Base-by-base conservation (phyloP, 2,329 filamentous ascomycete species). In the Chrysoporthe deuterocubensis region DNA sequence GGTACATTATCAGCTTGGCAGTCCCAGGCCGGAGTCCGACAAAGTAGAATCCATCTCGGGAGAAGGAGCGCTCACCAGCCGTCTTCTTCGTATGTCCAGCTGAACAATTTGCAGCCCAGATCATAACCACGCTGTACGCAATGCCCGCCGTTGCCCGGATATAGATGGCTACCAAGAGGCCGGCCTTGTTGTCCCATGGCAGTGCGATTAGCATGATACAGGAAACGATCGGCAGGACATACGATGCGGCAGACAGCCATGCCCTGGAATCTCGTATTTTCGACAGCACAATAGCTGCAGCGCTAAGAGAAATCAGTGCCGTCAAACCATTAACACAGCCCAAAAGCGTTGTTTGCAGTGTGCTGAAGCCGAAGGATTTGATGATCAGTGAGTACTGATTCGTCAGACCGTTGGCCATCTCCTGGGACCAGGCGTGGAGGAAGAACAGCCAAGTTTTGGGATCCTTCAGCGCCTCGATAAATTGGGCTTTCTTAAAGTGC, bases 331-430 rank as follows among this genome's bases (percentile, higher is more conserved):
- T 70, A 13, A 70, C 62, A 26, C 69, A 70, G 18, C 69, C 69
- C 6, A 73, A 72, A 34, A 75, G 72, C 0, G 78, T 79, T 11
- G 78, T 78, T 46, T 79, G 76, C 57, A 76, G 73, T 52, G 71
- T 78, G 14, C 70, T 77, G 68, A 82, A 83, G 3, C 80, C 81
- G 62, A 82, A 82, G 0, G 78, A 80, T 37, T 81, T 81, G 70
- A 82, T 80, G 57, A 82, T 80, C 0, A 83, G 73, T 0, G 79
- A 80, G 72, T 79, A 79, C 66, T 81, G 79, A 59, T 81, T 81
- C 2, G 80, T 79, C 16, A 77, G 66, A 7, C 78, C 78, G 56
- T 79, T 79, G 18, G 77, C 76, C 64, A 81, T 76, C 71, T 81
- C 79, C 54, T 81, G 65, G 8, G 67, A 69, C 65, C 67, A 69